Percentiles rank a stretch among this genome's conserved stretches.
These are phyloP conservation scores for Trichoderma endophyticum DNA, from an alignment of 2,329 filamentous ascomycete genomes.

Conservation along the genomic window DNA sequence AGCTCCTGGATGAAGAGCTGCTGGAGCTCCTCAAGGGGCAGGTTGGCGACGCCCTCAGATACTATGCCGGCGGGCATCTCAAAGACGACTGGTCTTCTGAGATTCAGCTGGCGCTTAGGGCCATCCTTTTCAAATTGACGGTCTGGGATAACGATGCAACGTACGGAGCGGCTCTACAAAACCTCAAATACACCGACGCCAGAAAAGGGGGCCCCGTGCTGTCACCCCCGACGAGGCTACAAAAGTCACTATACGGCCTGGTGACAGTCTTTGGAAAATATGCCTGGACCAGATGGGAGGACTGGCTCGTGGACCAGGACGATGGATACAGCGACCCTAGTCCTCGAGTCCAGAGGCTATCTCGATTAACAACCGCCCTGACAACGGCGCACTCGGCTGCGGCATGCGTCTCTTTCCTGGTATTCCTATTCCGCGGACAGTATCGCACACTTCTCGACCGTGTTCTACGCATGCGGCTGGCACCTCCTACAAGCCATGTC, in stretches of 20 bases:
- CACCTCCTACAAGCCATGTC: constrained; percentile 79
- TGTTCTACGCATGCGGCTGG: constrained; percentile 76
- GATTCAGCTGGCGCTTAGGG: constrained; percentile 72
- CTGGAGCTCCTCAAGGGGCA: constrained; percentile 81
- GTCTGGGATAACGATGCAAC: constrained; percentile 96
- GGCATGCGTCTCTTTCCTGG: constrained; percentile 79
- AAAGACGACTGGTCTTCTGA: constrained; percentile 86
- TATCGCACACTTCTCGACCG: constrained; percentile 91
- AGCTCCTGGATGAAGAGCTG: constrained; percentile 90
- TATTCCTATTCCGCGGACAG: constrained; percentile 85
- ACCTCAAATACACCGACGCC: constrained; percentile 85
- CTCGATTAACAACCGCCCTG: constrained; percentile 63
- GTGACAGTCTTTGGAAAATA: constrained; percentile 86
- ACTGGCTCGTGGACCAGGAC: constrained; percentile 73
- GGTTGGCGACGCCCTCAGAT: constrained; percentile 82
- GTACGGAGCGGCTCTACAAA: constrained; percentile 90
- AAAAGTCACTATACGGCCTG: constrained; percentile 81
- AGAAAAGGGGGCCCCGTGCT: constrained; percentile 61
- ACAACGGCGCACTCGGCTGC: constrained; percentile 77
- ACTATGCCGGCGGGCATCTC: constrained; percentile 71
- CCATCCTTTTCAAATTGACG: constrained; percentile 86
- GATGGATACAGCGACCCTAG: constrained; percentile 67
- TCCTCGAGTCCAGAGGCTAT: constrained; percentile 54
- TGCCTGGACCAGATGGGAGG: constrained; percentile 88
- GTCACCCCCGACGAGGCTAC: constrained; percentile 70